Percentiles rank a stretch among this genome's conserved stretches.
phyloP scores from a whole-genome alignment of 805 yeast genomes.

The Clavispora fructus region DNA sequence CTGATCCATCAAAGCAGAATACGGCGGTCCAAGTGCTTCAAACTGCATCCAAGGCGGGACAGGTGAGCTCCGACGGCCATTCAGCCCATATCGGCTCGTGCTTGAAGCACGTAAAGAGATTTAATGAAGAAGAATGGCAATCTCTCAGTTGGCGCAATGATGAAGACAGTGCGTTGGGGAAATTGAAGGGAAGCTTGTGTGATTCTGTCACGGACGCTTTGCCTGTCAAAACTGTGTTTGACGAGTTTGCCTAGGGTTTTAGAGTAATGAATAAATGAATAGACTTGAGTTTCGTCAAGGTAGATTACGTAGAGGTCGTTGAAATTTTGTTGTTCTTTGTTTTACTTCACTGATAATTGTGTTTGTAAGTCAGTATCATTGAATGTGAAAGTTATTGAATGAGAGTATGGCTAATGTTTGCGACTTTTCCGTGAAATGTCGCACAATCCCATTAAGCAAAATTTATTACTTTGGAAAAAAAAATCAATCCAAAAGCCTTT shows the following conservation, averaged over 20 bases:
- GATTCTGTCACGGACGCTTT: conserved; percentile 13
- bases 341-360: too few species aligned
- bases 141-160: conserved; percentile 25
- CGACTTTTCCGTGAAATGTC: not conserved
- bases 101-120: conserved; percentile 32
- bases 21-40: conserved; percentile 36
- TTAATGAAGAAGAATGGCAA: conserved; percentile 39
- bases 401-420: not conserved
- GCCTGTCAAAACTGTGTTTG: conserved; percentile 10
- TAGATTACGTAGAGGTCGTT: too few species aligned
- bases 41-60: conserved; percentile 31
- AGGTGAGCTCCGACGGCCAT: conserved; percentile 22
- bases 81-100: conserved; percentile 33
- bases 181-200: conserved; percentile 13
- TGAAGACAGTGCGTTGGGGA: conserved; percentile 13
- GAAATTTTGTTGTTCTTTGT: too few species aligned
- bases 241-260: conserved; percentile 15
- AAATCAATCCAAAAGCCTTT: not conserved
- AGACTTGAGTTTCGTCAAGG: not conserved
- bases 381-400: not conserved
- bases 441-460: not conserved
- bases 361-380: too few species aligned
- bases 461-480: not conserved
- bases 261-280: conserved; percentile 16
- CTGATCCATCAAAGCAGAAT: conserved; percentile 13